Evolutionary conservation across 2,329 filamentous ascomycete species (phyloP), one percentile per base, ranked within the genome.

Genomic region (Botrytis hyacinthi): DNA sequence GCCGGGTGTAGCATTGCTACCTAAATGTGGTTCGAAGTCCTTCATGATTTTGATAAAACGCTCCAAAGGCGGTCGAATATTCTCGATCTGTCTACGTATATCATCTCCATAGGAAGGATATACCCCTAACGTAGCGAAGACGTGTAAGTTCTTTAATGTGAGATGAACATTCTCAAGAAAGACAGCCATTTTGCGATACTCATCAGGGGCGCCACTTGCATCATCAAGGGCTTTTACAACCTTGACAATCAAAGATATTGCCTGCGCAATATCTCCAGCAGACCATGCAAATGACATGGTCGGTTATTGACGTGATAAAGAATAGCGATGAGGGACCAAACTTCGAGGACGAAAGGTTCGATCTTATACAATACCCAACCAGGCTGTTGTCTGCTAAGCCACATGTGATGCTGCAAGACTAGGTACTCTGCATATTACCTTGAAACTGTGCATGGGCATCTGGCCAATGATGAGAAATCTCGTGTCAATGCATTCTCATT

Each of bases 251-350:
- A 69, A 14, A n/a, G 59, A 40, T 37, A 74, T 60, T 18, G 73
- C 73, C 32, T 73, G 37, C 12, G 70, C 69, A 48, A 74, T 73
- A 69, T 74, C 69, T 20, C 72, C 69, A 29, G 73, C 73, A 10
- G 74, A 75, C 73, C 74, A 75, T 14, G 73, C 74, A 51, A 75
- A 75, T 4, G 74, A 74, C 74, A 75, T 74, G 7, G 1, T 57
- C n/a, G 12, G 12, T 3, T 65, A 6, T 46, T 46, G n/a, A 32
- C 10, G 29, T 22, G 40, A 46, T 46, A 9, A 20, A 40, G 29
- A 46, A 29, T 1, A 65, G 3, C 18, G 29, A 22, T 22, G 20
- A 65, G n/a, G 12, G 16, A 65, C 10, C 7, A 29, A 42, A 26
- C 22, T 62, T 4, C 29, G 16, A 32, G 29, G 32, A 12, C 5